phyloP scores from a whole-genome alignment of 2,329 filamentous ascomycete species.

The Colletotrichum sp. region DNA sequence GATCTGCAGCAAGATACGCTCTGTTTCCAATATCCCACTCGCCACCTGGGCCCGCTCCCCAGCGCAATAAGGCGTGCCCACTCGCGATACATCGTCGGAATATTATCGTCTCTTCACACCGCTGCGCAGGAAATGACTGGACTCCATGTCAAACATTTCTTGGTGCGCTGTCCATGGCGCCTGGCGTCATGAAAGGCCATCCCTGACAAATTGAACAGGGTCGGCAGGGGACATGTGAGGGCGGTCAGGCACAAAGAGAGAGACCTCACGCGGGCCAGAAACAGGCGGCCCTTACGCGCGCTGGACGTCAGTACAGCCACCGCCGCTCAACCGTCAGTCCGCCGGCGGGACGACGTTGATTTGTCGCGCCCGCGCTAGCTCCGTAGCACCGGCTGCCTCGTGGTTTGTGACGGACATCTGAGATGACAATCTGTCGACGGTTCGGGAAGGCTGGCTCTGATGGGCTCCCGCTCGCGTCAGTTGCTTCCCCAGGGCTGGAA shows the following conservation, averaged over 20 bases:
- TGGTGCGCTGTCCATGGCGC: background rate
- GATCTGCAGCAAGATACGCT: background rate
- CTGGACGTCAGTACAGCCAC: background rate
- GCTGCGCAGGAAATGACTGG: constrained; percentile 7
- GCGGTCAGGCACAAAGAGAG: constrained; percentile 14
- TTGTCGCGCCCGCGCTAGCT: background rate
- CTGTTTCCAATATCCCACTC: background rate
- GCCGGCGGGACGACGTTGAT: background rate
- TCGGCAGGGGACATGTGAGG: background rate
- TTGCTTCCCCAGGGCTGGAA: background rate
- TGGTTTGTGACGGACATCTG: constrained; percentile 1
- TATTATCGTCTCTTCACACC: constrained; percentile 11
- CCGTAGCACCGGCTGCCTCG: background rate
- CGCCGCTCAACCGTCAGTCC: background rate
- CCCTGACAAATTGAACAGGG: constrained; percentile 7
- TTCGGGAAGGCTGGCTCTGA: constrained; percentile 9
- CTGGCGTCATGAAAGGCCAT: background rate
- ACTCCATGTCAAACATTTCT: background rate
- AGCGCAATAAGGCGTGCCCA: background rate
- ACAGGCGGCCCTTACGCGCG: constrained; percentile 5
- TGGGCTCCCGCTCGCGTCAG: constrained; percentile 2
- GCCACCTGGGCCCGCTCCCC: background rate
- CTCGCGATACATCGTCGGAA: constrained; percentile 4
- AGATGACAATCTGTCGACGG: constrained; percentile 2
- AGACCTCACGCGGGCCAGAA: constrained; percentile 1